Evolutionary conservation across 2,329 filamentous ascomycete genomes (phyloP).

Genomic region (Zymoseptoria crescenta): DNA sequence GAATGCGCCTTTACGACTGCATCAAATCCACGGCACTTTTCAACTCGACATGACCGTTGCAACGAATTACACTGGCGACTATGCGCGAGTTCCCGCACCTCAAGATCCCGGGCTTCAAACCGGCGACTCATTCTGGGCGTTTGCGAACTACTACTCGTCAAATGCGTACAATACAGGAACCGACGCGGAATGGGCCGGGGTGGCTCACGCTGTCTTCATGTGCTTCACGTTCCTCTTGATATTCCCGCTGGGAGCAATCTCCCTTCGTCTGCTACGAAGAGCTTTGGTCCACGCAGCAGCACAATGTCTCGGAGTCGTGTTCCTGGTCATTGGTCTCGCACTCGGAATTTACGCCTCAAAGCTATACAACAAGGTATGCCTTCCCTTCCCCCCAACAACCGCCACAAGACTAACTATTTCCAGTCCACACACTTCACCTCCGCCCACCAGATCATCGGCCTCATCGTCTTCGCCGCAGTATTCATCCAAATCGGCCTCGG

Average conservation of each 20-base stretch:
- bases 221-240: slow-evolving; percentile 30
- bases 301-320: slow-evolving; percentile 31
- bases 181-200: slow-evolving; percentile 13
- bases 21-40: slow-evolving; percentile 35
- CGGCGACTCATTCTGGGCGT: slow-evolving; percentile 19
- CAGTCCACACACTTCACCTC: slow-evolving; percentile 38
- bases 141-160: slow-evolving; percentile 19
- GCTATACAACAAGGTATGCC: slow-evolving; percentile 34
- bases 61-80: slow-evolving; percentile 22
- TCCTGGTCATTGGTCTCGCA: slow-evolving; percentile 33
- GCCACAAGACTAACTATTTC: slow-evolving; percentile 1
- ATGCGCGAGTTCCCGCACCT: slow-evolving; percentile 31
- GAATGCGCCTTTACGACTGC: slow-evolving; percentile 31
- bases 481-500: slow-evolving; percentile 34
- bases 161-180: slow-evolving; percentile 21
- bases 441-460: slow-evolving; percentile 42
- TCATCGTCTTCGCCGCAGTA: slow-evolving; percentile 31
- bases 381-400: not conserved
- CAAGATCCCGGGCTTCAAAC: slow-evolving; percentile 16
- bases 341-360: slow-evolving; percentile 37
- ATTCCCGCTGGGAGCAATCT: slow-evolving; percentile 30
- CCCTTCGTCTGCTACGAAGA: slow-evolving; percentile 33
- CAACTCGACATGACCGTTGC: slow-evolving; percentile 35
- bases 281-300: slow-evolving; percentile 37
- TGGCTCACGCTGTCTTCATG: slow-evolving; percentile 29